Conservation (phyloP, 805 yeast species). For the Barnettozyma salicaria region DNA sequence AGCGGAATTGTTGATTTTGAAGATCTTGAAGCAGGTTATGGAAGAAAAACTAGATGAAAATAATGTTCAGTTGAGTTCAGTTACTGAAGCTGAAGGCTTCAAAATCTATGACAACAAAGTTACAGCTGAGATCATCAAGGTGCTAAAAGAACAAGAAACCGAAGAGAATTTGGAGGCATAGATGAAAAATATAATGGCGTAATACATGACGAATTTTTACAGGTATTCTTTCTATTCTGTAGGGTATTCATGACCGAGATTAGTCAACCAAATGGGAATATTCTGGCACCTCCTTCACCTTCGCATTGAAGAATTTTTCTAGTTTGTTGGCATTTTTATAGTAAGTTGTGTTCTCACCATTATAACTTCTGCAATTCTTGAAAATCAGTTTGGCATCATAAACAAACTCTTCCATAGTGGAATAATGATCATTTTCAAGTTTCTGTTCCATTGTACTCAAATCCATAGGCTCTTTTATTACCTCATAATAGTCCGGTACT, state of each 20-base stretch:
- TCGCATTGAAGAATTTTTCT: slow-evolving; percentile 79
- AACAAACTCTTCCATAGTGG: slow-evolving; percentile 83
- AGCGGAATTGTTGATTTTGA: slow-evolving; percentile 84
- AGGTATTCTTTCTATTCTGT: background rate
- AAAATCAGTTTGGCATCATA: slow-evolving; percentile 83
- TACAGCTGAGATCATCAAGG: slow-evolving; percentile 75
- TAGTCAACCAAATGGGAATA: slow-evolving; percentile 74
- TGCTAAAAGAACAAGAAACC: slow-evolving; percentile 63
- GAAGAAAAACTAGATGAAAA: slow-evolving; percentile 95
- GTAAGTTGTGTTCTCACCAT: slow-evolving; percentile 91
- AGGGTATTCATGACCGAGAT: slow-evolving; percentile 11
- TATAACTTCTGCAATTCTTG: slow-evolving; percentile 88
- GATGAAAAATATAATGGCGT: slow-evolving; percentile 3
- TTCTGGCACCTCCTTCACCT: slow-evolving; percentile 87
- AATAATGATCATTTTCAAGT: slow-evolving; percentile 86
- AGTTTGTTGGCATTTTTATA: slow-evolving; percentile 90
- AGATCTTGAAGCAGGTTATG: slow-evolving; percentile 95
- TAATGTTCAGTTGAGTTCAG: slow-evolving; percentile 92
- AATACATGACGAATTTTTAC: background rate
- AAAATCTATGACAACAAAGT: slow-evolving; percentile 76
- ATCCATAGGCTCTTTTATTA: slow-evolving; percentile 98
- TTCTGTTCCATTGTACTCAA: slow-evolving; percentile 91
- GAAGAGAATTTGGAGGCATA: slow-evolving; percentile 34
- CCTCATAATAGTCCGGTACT: slow-evolving; percentile 93
- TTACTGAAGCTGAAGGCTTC: slow-evolving; percentile 82